These are phyloP conservation scores for Passiflora organensis DNA, from an alignment of 345 rosid genomes.

Conservation along the genomic window DNA sequence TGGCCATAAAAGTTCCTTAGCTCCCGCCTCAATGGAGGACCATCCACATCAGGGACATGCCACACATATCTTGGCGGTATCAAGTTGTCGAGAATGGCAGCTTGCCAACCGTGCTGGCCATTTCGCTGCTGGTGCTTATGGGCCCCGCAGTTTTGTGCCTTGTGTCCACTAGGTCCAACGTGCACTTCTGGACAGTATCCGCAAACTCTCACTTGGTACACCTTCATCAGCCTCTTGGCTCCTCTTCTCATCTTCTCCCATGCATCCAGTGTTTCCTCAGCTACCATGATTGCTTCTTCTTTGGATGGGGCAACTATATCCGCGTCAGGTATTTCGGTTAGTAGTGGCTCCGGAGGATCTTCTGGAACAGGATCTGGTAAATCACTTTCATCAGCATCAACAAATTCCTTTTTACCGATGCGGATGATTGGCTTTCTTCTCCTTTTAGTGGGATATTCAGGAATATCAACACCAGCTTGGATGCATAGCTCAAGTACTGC, in stretches of 20 bases:
- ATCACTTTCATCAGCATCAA: slow-evolving; percentile 88
- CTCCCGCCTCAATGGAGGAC: slow-evolving; percentile 62
- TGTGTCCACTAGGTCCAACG: slow-evolving; percentile 86
- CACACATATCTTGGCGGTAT: slow-evolving; percentile 91
- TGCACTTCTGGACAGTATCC: slow-evolving; percentile 96
- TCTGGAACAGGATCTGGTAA: slow-evolving; percentile 68
- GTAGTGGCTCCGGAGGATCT: slow-evolving; percentile 42
- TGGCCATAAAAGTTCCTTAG: slow-evolving; percentile 75
- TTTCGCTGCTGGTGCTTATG: slow-evolving; percentile 93
- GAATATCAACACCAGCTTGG: slow-evolving; percentile 80
- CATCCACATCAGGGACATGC: slow-evolving; percentile 79
- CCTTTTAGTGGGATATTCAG: slow-evolving; percentile 70
- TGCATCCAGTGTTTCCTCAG: slow-evolving; percentile 69
- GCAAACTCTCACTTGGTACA: slow-evolving; percentile 84
- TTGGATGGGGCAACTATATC: slow-evolving; percentile 46
- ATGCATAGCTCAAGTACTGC: slow-evolving; percentile 87
- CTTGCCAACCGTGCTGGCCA: slow-evolving; percentile 96
- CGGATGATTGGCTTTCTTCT: slow-evolving; percentile 87
- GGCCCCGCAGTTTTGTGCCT: slow-evolving; percentile 91
- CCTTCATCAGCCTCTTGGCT: slow-evolving; percentile 71
- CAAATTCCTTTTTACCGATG: slow-evolving; percentile 63
- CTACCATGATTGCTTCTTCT: slow-evolving; percentile 52
- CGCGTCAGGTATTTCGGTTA: slow-evolving; percentile 52
- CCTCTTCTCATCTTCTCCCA: slow-evolving; percentile 85
- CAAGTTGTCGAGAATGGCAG: slow-evolving; percentile 78